phyloP scores from a whole-genome alignment of 768 basidiomycete genomes.

The Termitomyces sp. region DNA sequence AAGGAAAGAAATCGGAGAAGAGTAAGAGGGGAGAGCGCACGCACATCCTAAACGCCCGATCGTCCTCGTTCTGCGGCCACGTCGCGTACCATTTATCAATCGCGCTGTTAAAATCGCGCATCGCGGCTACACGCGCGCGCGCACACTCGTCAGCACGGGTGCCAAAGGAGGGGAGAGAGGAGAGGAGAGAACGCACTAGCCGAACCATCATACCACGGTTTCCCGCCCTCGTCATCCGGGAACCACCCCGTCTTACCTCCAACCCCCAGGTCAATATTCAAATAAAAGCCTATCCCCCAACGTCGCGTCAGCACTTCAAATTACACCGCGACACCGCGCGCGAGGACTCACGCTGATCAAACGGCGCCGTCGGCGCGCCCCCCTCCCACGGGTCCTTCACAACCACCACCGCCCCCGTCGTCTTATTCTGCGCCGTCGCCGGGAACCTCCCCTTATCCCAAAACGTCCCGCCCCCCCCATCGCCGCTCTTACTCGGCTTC shows the following conservation, averaged over 20 bases:
- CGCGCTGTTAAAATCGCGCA: slow-evolving; percentile 61
- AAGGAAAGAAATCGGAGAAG: not conserved
- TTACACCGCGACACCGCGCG: too few relatives aligned
- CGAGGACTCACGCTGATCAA: slow-evolving; percentile 76
- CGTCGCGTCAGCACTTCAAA: not conserved
- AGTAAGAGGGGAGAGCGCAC: not conserved
- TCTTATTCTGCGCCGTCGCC: slow-evolving; percentile 50
- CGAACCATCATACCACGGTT: slow-evolving; percentile 73
- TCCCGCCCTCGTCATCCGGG: slow-evolving; percentile 69
- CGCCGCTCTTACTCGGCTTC: slow-evolving; percentile 24
- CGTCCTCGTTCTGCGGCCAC: slow-evolving; percentile 58
- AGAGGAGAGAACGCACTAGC: slow-evolving; percentile 39
- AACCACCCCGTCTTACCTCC: slow-evolving; percentile 90
- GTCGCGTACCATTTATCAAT: slow-evolving; percentile 63
- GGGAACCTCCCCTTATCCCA: slow-evolving; percentile 69
- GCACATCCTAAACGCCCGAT: slow-evolving; percentile 68
- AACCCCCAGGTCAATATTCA: slow-evolving; percentile 68
- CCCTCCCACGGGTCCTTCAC: slow-evolving; percentile 64
- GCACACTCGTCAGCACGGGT: not conserved
- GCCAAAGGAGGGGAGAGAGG: not conserved
- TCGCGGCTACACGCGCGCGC: slow-evolving; percentile 37
- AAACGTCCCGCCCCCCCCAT: slow-evolving; percentile 44
- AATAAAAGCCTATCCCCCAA: slow-evolving; percentile 60
- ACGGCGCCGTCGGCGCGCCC: slow-evolving; percentile 62
- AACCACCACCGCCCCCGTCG: slow-evolving; percentile 44